Percentiles rank a stretch among this genome's conserved stretches.
Evolutionary conservation across 176 grass and related monocot species (phyloP).

Genomic region (Ampelocalamus luodianensis): DNA sequence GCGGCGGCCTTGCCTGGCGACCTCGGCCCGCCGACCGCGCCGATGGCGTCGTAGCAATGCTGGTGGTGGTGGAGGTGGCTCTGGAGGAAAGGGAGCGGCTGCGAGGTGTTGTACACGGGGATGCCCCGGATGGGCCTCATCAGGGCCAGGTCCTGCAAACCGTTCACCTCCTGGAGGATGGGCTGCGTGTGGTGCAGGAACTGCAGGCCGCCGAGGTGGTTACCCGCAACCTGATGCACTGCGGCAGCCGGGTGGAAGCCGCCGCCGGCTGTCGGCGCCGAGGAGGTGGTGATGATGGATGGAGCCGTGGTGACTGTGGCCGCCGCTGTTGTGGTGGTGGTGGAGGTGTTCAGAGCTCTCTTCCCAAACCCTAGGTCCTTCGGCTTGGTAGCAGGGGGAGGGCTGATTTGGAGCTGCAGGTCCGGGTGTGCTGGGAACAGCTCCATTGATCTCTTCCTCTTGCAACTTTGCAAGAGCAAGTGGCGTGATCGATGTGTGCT

Average conservation of each 20-base stretch:
- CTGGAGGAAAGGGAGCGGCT: conserved; percentile 57
- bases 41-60: conserved; percentile 49
- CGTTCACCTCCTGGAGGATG: conserved; percentile 49
- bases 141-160: conserved; percentile 54
- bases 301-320: conserved; percentile 3
- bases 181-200: conserved; percentile 62
- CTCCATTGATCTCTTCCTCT: conserved; percentile 59
- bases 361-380: conserved; percentile 95
- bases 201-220: conserved; percentile 34
- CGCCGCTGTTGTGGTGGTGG: background rate
- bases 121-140: conserved; percentile 81
- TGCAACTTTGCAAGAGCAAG: background rate
- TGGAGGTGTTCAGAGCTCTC: conserved; percentile 55
- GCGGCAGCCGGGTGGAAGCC: conserved; percentile 31
- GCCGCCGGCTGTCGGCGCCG: conserved; percentile 13
- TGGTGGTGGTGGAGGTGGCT: conserved; percentile 50
- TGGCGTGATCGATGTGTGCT: background rate
- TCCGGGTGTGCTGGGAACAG: conserved; percentile 87
- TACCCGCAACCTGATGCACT: background rate
- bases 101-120: conserved; percentile 76
- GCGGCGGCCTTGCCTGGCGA: conserved; percentile 42
- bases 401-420: conserved; percentile 86
- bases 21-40: conserved; percentile 39
- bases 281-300: conserved; percentile 19
- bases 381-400: conserved; percentile 54